Base-by-base conservation (phyloP, 306 rosid species). In the Hippophae rhamnoides region DNA sequence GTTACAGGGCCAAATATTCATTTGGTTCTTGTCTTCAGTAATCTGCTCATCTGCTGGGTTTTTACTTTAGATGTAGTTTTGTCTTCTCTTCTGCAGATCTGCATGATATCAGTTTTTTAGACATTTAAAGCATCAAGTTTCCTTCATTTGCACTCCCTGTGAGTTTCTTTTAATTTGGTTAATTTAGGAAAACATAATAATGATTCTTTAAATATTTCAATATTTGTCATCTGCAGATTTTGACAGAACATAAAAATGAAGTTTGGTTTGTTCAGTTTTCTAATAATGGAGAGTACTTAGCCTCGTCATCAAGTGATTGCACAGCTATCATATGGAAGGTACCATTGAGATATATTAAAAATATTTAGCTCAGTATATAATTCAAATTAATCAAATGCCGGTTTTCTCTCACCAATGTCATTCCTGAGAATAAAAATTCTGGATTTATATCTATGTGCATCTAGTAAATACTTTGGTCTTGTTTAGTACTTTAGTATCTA, bases 241-340 rank as follows among this genome's bases (percentile, higher is more conserved):
- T 92, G 86, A 81, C 84, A 13, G 92, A 81, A 55, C 98, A 92
- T 70, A 76, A 69, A 74, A 76, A 92, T 69, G 98, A 87, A 83
- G 98, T 85, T 65, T 85, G 96, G 98, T 85, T 79, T 81, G 93
- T 87, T 54, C 95, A 92, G 65, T 92, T 92, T 80, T 92, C 98
- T 58, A 75, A 87, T 62, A 85, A 72, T 18, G 98, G 96, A 63
- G 84, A 83, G 60, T 76, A 81, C 77, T 78, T 92, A 46, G 96
- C 98, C 57, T 92, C 98, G 60, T 79, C 95, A 43, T 87, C 96
- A 68, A 77, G 84, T 59, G 98, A 92, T 72, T 83, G 86, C 68
- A 79, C 92, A 5, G 89, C 95, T 69, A 85, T 87, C 76, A 76
- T 87, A 74, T 87, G 98, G 98, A 71, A 90, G 98, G 98, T 87